These are phyloP conservation scores for Aciculoconidium aculeatum DNA, from an alignment of 805 yeast genomes.

Conservation along the genomic window DNA sequence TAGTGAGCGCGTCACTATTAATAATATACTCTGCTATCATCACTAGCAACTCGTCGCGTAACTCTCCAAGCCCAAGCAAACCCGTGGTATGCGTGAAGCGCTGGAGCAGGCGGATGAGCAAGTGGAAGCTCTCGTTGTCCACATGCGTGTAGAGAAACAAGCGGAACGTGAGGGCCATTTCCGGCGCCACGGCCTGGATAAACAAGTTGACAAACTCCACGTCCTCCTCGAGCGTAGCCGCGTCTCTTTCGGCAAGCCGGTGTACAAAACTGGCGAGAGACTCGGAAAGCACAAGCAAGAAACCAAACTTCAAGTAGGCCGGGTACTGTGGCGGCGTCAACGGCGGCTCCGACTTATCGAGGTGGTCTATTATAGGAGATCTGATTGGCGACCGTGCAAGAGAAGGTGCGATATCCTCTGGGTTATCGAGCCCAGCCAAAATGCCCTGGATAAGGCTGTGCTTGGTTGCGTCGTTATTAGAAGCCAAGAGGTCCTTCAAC, in stretches of 20 bases:
- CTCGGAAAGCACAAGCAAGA: slow-evolving; percentile 55
- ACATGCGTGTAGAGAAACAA: slow-evolving; percentile 56
- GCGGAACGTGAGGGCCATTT: slow-evolving; percentile 21
- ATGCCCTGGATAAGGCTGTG: slow-evolving; percentile 58
- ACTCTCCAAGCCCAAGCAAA: slow-evolving; percentile 47
- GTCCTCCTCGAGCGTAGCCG: slow-evolving; percentile 23
- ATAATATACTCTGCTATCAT: slow-evolving; percentile 24
- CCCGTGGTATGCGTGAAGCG: slow-evolving; percentile 81
- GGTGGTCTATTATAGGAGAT: slow-evolving; percentile 61
- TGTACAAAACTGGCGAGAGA: slow-evolving; percentile 56
- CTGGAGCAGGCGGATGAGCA: slow-evolving; percentile 67
- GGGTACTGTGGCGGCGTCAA: slow-evolving; percentile 50
- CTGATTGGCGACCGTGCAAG: too few relatives aligned
- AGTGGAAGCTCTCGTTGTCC: slow-evolving; percentile 66
- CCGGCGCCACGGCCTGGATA: slow-evolving; percentile 23
- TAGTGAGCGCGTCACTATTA: too few relatives aligned
- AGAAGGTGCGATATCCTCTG: too few relatives aligned
- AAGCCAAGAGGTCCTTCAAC: too few relatives aligned
- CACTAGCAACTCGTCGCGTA: slow-evolving; percentile 47
- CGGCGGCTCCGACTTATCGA: slow-evolving; percentile 82
- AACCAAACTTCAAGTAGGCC: slow-evolving; percentile 48
- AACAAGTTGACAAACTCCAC: slow-evolving; percentile 32
- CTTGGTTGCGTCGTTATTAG: slow-evolving; percentile 44
- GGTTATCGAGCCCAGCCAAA: too few relatives aligned
- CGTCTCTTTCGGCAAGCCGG: slow-evolving; percentile 22